Evolutionary conservation across 129 eudicot species (phyloP).

Genomic region (Arctium lappa): DNA sequence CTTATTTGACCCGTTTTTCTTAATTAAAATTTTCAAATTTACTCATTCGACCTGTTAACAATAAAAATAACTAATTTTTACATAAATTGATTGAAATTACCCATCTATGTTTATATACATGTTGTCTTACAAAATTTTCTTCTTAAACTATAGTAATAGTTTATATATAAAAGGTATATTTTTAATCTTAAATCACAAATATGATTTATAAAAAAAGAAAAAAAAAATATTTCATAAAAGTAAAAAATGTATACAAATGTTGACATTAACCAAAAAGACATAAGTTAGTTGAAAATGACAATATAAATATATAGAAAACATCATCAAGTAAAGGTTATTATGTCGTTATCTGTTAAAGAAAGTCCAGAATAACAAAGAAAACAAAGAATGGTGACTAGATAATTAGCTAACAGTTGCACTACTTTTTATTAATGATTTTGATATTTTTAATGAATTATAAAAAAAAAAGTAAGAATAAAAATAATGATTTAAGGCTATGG

Average conservation of each 20-base stretch:
- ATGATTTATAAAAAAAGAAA: neutral
- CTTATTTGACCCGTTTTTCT: no score
- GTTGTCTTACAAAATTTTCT: neutral
- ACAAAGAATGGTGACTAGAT: slow-evolving; percentile 20
- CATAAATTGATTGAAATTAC: neutral
- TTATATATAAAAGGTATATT: neutral
- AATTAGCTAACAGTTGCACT: slow-evolving; percentile 10
- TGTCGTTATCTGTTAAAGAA: slow-evolving; percentile 18
- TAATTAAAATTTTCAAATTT: no score
- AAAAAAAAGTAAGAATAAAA: no score
- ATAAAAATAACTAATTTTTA: no score
- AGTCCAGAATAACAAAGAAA: neutral
- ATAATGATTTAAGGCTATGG: neutral
- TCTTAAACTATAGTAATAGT: neutral
- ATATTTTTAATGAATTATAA: neutral
- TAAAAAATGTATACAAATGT: slow-evolving; percentile 1
- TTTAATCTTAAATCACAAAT: neutral
- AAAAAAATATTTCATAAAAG: neutral
- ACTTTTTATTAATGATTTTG: slow-evolving; percentile 5
- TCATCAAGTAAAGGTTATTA: slow-evolving; percentile 16
- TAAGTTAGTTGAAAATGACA: slow-evolving; percentile 21
- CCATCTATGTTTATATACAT: neutral
- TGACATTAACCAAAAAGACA: slow-evolving; percentile 28
- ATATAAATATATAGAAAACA: neutral
- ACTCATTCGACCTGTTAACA: no score